These are phyloP conservation scores for Suhomyces bribrorum DNA, from an alignment of 1,139 yeast species.

Conservation along the genomic window DNA sequence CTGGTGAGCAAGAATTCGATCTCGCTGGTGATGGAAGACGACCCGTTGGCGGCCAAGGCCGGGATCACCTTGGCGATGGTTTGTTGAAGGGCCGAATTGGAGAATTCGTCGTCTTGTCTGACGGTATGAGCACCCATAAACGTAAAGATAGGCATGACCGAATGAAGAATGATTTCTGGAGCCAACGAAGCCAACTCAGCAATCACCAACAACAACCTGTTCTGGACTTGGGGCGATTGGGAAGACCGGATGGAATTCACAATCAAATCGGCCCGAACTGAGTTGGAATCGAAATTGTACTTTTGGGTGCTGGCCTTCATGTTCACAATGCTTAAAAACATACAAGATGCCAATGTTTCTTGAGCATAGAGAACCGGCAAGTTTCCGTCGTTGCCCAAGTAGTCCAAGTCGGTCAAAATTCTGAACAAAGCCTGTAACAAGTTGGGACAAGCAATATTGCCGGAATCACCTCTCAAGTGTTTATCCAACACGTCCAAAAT, in stretches of 20 bases:
- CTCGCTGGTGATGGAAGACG: conserved; percentile 55
- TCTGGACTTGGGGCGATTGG: conserved; percentile 92
- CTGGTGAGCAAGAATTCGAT: conserved; percentile 83
- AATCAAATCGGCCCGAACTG: conserved; percentile 83
- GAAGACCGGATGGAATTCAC: conserved; percentile 90
- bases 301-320: conserved; percentile 33
- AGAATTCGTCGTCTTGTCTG: conserved; percentile 94
- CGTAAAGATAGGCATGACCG: conserved; percentile 98
- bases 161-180: conserved; percentile 89
- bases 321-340: conserved; percentile 66
- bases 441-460: conserved; percentile 42
- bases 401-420: conserved; percentile 80
- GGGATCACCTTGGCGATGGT: conserved; percentile 91
- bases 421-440: conserved; percentile 62
- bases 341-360: conserved; percentile 85
- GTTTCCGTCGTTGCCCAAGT: conserved; percentile 87
- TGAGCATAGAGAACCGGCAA: conserved; percentile 89
- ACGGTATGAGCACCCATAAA: conserved; percentile 98
- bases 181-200: conserved; percentile 86
- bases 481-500: conserved; percentile 77
- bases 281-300: conserved; percentile 56
- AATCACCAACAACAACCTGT: conserved; percentile 77
- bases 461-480: conserved; percentile 28
- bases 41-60: conserved; percentile 70
- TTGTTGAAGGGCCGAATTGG: conserved; percentile 88